Conservation (phyloP, 441 rosid genomes). For the Gossypium trilobum region DNA sequence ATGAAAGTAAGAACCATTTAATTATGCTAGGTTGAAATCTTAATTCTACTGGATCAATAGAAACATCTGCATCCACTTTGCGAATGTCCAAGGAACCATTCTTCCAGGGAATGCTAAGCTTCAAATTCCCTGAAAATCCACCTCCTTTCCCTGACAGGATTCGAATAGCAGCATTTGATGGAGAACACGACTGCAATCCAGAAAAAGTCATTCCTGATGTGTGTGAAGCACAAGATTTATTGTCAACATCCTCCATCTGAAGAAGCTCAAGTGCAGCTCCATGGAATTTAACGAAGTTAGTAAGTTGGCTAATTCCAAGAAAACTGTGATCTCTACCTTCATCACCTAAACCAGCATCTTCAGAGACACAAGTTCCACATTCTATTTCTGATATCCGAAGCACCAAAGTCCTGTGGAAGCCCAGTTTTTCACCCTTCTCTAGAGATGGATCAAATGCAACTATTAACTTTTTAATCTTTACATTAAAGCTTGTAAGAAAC, state of each 20-base stretch:
- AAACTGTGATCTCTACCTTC: constrained; percentile 39
- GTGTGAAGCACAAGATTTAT: constrained; percentile 25
- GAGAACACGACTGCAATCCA: constrained; percentile 22
- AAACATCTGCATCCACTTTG: constrained; percentile 77
- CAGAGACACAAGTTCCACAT: constrained; percentile 73
- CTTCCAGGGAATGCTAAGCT: constrained; percentile 89
- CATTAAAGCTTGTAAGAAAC: constrained; percentile 78
- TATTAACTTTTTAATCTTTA: constrained; percentile 61
- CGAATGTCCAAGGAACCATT: constrained; percentile 86
- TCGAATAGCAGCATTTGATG: constrained; percentile 37
- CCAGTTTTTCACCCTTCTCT: constrained; percentile 29
- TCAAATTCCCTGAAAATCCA: constrained; percentile 81
- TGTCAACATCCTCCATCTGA: constrained; percentile 37
- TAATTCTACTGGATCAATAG: constrained; percentile 70
- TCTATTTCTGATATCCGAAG: constrained; percentile 62
- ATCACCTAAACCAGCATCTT: constrained; percentile 31
- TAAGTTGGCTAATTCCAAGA: constrained; percentile 63
- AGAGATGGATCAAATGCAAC: constrained; percentile 70
- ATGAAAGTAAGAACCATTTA: constrained; percentile 55
- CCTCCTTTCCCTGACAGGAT: constrained; percentile 57
- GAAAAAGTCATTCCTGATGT: constrained; percentile 21
- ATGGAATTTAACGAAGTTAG: constrained; percentile 64
- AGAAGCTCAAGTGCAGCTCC: constrained; percentile 84
- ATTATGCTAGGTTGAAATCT: constrained; percentile 61
- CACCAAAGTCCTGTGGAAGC: constrained; percentile 44